Evolutionary conservation across 352 stramenopile genomes (phyloP).

Genomic region (Phytophthora chlamydospora): DNA sequence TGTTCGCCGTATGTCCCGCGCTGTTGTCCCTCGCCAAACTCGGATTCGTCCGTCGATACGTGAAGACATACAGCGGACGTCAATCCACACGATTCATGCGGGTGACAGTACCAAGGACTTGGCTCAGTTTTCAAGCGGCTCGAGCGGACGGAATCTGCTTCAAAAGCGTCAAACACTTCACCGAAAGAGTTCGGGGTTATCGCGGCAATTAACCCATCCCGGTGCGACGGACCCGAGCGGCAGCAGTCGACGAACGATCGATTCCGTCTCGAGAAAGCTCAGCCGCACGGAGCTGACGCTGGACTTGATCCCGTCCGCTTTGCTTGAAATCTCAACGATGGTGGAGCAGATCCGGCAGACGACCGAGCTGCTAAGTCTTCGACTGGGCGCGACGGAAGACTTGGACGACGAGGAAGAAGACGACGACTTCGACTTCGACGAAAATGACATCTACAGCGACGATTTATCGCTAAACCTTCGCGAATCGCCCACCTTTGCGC

Average conservation of each 20-base stretch:
- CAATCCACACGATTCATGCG: constrained; percentile 6
- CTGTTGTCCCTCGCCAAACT: constrained; percentile 14
- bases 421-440: constrained; percentile 55
- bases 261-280: constrained; percentile 56
- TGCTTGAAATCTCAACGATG: constrained; percentile 74
- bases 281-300: constrained; percentile 57
- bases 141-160: constrained; percentile 20
- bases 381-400: constrained; percentile 35
- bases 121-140: constrained; percentile 28
- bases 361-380: constrained; percentile 59
- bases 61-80: constrained; percentile 20
- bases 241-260: constrained; percentile 20
- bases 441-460: constrained; percentile 26
- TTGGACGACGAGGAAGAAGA: constrained; percentile 57
- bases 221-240: constrained; percentile 3
- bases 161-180: constrained; percentile 15
- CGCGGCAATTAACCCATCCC: constrained; percentile 11
- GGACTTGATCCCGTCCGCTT: constrained; percentile 57
- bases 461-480: constrained; percentile 19
- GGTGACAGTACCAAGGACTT: constrained; percentile 35
- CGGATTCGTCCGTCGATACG: constrained; percentile 30
- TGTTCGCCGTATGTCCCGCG: constrained; percentile 31
- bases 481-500: constrained; percentile 23
- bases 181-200: constrained; percentile 7
- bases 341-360: constrained; percentile 76